Evolutionary conservation across 2,329 filamentous ascomycete genomes (phyloP).

Genomic region (Magnaporthiopsis rhizophila): DNA sequence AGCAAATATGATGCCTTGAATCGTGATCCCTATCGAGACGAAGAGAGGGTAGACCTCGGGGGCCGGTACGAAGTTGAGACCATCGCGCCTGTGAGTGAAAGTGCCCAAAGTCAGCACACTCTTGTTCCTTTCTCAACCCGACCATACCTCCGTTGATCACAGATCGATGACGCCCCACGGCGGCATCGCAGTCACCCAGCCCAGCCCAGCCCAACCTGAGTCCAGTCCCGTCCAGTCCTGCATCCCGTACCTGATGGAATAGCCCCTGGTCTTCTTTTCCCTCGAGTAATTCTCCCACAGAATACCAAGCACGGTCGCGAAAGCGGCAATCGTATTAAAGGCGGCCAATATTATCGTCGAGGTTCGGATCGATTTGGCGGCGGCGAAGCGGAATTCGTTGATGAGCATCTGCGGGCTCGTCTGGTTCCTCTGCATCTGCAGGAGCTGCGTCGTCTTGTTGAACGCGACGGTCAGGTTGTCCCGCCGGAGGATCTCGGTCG

Average conservation of each 20-base stretch:
- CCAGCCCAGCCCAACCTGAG: constrained; percentile 1
- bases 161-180: background rate
- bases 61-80: constrained; percentile 30
- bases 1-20: constrained; percentile 51
- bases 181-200: background rate
- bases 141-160: background rate
- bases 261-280: constrained; percentile 31
- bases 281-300: constrained; percentile 46
- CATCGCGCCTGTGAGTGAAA: constrained; percentile 4
- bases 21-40: constrained; percentile 46
- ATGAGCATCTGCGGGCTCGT: constrained; percentile 34
- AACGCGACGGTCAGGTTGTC: constrained; percentile 11
- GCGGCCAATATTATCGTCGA: constrained; percentile 53
- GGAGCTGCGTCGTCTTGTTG: constrained; percentile 6
- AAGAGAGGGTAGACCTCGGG: constrained; percentile 47
- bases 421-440: constrained; percentile 26
- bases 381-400: constrained; percentile 42
- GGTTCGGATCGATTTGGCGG: constrained; percentile 49
- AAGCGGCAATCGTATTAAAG: constrained; percentile 53
- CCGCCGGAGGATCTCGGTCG: constrained; percentile 13
- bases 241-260: constrained; percentile 31
- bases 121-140: background rate
- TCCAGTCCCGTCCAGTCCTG: too few species aligned
- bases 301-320: constrained; percentile 48
- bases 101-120: constrained; percentile 1